Conservation (phyloP, 2,329 filamentous ascomycete genomes). For the Hypoxylon sp. region DNA sequence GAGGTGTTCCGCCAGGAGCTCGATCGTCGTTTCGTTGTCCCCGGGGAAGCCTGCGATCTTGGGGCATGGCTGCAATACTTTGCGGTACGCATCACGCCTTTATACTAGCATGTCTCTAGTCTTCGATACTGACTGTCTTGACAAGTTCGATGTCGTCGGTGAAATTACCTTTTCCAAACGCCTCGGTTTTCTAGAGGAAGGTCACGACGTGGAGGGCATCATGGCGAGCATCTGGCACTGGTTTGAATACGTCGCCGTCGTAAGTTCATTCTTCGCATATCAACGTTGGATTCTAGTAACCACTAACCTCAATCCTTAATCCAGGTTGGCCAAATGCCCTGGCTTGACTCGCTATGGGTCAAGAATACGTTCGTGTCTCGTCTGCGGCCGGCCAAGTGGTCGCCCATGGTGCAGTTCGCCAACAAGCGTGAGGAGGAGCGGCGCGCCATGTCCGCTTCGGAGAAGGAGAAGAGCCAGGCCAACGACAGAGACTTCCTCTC, state of each 20-base stretch:
- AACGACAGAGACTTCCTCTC: constrained; percentile 38
- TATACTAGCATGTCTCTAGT: not conserved
- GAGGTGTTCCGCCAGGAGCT: constrained; percentile 39
- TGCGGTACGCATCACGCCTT: constrained; percentile 32
- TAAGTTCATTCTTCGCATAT: not conserved
- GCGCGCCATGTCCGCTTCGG: constrained; percentile 1
- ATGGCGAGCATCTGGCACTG: constrained; percentile 23
- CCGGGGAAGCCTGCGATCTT: constrained; percentile 16
- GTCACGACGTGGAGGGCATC: constrained; percentile 22
- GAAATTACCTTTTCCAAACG: constrained; percentile 30
- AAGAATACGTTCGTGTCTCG: not conserved
- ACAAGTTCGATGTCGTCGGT: constrained; percentile 32
- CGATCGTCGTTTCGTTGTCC: constrained; percentile 1
- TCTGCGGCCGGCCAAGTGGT: not conserved
- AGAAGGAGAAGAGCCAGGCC: not conserved
- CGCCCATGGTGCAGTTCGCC: constrained; percentile 16
- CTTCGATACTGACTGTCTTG: constrained; percentile 2
- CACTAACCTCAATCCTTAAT: not conserved
- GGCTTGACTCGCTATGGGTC: constrained; percentile 22
- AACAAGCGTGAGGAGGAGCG: constrained; percentile 11
- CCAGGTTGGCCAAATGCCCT: constrained; percentile 3
- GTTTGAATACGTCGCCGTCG: constrained; percentile 12
- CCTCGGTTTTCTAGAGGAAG: constrained; percentile 27
- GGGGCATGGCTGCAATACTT: constrained; percentile 44
- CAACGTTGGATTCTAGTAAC: not conserved